Conservation (phyloP, 2,329 filamentous ascomycete genomes). For the Cytospora piceae region DNA sequence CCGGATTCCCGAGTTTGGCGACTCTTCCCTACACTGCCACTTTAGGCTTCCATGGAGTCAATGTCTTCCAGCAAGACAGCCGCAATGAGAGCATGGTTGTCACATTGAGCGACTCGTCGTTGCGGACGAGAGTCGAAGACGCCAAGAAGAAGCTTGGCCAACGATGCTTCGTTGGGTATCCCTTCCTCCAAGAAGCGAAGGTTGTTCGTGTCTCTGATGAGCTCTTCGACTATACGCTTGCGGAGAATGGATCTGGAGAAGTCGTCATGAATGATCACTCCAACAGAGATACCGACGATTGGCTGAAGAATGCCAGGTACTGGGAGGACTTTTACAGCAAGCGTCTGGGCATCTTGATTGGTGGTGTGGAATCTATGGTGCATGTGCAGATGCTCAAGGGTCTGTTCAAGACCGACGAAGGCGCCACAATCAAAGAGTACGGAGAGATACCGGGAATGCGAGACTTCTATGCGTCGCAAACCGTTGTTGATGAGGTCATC, state of each 20-base stretch:
- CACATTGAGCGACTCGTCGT: constrained; percentile 76
- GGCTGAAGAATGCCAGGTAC: constrained; percentile 78
- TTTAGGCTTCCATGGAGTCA: constrained; percentile 86
- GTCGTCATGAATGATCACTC: constrained; percentile 72
- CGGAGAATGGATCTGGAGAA: constrained; percentile 63
- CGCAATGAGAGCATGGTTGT: constrained; percentile 96
- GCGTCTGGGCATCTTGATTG: constrained; percentile 84
- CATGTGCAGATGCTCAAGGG: constrained; percentile 95
- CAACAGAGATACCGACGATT: constrained; percentile 77
- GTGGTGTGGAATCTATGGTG: constrained; percentile 83
- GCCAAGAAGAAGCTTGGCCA: constrained; percentile 83
- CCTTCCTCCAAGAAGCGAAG: constrained; percentile 93
- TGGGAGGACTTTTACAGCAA: constrained; percentile 91
- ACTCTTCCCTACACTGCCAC: constrained; percentile 82
- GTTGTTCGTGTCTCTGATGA: constrained; percentile 89
- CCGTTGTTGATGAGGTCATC: constrained; percentile 85
- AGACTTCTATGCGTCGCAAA: constrained; percentile 87
- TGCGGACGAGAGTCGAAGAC: constrained; percentile 68
- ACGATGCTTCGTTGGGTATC: constrained; percentile 89
- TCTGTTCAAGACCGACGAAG: constrained; percentile 85
- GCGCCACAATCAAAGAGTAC: constrained; percentile 91
- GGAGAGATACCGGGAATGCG: constrained; percentile 83
- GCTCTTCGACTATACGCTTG: constrained; percentile 82
- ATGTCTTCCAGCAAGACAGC: constrained; percentile 93
- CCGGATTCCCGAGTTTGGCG: constrained; percentile 89